Percentiles rank a stretch among this genome's conserved stretches.
These are phyloP conservation scores for Blastobotrys petasosporus DNA, from an alignment of 1,139 yeast species.

Conservation along the genomic window DNA sequence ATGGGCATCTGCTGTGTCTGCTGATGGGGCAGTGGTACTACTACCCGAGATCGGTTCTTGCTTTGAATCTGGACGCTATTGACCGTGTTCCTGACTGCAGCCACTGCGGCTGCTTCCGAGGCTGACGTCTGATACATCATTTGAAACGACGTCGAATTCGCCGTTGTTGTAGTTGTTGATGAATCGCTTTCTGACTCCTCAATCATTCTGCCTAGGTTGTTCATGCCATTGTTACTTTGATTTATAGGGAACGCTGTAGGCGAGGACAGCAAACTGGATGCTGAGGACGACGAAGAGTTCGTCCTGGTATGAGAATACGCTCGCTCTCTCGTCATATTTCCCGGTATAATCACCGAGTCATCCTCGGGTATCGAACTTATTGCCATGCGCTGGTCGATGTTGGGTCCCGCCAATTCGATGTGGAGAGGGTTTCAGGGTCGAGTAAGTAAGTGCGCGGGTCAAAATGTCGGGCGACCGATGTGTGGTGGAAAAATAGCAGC, in stretches of 20 bases:
- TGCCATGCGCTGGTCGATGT: constrained; percentile 4
- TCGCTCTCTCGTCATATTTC: constrained; percentile 12
- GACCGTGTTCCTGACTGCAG: constrained; percentile 18
- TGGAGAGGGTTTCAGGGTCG: neutral
- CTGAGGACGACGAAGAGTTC: constrained; percentile 29
- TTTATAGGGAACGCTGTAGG: constrained; percentile 6
- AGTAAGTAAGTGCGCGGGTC: neutral
- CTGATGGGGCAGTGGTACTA: neutral
- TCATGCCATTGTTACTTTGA: neutral
- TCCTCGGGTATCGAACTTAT: constrained; percentile 20
- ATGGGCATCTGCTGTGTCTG: neutral
- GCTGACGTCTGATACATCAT: constrained; percentile 15
- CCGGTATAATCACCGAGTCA: constrained; percentile 1
- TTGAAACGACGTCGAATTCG: constrained; percentile 6
- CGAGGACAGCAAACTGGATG: constrained; percentile 13
- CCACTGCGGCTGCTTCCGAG: constrained; percentile 24
- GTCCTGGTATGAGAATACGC: constrained; percentile 28
- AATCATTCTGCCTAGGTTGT: constrained; percentile 3
- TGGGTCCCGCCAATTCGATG: neutral
- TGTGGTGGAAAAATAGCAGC: neutral
- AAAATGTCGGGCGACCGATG: neutral
- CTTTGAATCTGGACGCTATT: constrained; percentile 15
- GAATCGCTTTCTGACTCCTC: constrained; percentile 12
- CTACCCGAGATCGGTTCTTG: constrained; percentile 11
- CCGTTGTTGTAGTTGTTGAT: constrained; percentile 9